phyloP scores from a whole-genome alignment of 257 asterid species.

The Rauvolfia tetraphylla region DNA sequence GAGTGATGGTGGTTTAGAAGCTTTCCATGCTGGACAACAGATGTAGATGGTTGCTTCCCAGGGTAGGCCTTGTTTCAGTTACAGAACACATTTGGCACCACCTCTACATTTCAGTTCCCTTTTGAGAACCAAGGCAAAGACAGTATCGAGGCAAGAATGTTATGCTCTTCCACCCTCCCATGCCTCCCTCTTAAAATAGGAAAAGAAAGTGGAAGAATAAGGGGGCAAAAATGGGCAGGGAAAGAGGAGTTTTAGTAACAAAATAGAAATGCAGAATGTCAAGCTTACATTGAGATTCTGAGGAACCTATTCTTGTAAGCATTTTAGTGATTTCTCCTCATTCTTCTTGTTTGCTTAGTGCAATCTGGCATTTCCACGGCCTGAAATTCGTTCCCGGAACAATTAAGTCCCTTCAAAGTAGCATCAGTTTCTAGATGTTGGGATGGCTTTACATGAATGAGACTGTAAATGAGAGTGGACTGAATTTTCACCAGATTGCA shows the following conservation, averaged over 20 bases:
- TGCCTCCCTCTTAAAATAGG: background rate
- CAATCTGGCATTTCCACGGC: background rate
- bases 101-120: background rate
- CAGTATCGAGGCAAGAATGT: background rate
- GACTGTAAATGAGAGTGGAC: background rate
- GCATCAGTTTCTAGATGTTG: background rate
- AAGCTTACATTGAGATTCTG: background rate
- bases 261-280: background rate
- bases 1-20: constrained; percentile 54
- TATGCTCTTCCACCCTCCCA: background rate
- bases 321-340: background rate
- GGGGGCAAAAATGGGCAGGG: background rate
- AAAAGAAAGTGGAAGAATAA: background rate
- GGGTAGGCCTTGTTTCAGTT: background rate
- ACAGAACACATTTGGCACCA: background rate
- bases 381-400: background rate
- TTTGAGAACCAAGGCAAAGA: background rate
- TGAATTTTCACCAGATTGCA: background rate
- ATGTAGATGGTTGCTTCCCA: constrained; percentile 5
- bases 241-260: too few relatives aligned
- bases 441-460: background rate
- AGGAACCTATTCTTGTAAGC: background rate
- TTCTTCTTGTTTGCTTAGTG: too few relatives aligned
- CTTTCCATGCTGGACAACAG: constrained; percentile 57
- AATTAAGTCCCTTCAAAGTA: background rate